Evolutionary conservation across 352 stramenopile genomes (phyloP), one percentile per base, ranked within the genome.

Genomic region (Pythium sp.): DNA sequence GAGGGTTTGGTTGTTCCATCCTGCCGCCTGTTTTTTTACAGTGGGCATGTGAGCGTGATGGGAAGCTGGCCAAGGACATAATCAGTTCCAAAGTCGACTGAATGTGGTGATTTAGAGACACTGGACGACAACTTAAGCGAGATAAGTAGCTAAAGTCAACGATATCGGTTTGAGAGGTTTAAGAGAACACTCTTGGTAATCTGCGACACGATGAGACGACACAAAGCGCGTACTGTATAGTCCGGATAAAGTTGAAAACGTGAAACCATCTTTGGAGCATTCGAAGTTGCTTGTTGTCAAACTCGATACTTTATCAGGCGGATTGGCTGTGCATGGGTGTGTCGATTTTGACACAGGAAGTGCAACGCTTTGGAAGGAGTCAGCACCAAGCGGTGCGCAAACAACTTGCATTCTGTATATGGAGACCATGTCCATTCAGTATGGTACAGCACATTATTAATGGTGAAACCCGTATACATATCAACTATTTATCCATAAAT

Each of bases 21-120:
- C 57, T 62, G 11, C 57, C 57, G 57, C 57, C 32, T 62, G 57
- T 62, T 62, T 62, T 20, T 62, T 20, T 20, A 20, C 26, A 58
- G n/a, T 32, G 8, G 9, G 20, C 15, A 58, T 46, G 58, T 6
- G 9, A 47, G 11, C 11, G 9, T 26, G 32, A 38, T 34, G 22
- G 18, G 6, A 53, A 26, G 49, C 49, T 56, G 9, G 22, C 8
- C 3, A 28, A 11, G 51, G 24, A 5, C 51, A 24, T 58, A 58
- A 55, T 55, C 47, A 55, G 47, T 1, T 18, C 8, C 3, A 9
- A 55, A 65, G 28, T 65, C 24, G 41, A 65, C 30, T 18, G 5
- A 1, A 47, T 34, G 11, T 56, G 22, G 8, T 65, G 28, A 55
- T 26, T 55, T 55, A 55, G 47, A 28, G n/a, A 20, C 11, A 8